Percentiles rank a stretch among this genome's conserved stretches.
Evolutionary conservation across 768 basidiomycete species (phyloP).

Genomic region (Lentinula boryana): DNA sequence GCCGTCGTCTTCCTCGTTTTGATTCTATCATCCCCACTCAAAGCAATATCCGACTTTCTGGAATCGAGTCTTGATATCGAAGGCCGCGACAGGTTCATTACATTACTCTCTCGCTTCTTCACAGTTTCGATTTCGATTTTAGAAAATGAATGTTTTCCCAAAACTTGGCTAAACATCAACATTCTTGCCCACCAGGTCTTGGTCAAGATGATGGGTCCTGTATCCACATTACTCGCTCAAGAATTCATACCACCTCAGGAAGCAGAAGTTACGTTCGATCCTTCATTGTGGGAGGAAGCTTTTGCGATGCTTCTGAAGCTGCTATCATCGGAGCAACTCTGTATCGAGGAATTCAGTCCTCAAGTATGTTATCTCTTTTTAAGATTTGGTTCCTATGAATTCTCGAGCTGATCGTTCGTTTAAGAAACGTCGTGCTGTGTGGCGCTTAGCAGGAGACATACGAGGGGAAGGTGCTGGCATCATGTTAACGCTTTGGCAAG

Average conservation of each 20-base stretch:
- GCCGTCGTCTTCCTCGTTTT: constrained; percentile 82
- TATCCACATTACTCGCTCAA: constrained; percentile 68
- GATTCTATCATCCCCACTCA: constrained; percentile 71
- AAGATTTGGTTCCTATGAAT: neutral
- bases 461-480: constrained; percentile 86
- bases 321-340: constrained; percentile 83
- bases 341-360: constrained; percentile 92
- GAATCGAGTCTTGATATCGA: constrained; percentile 84
- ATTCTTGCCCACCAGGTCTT: constrained; percentile 83
- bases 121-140: constrained; percentile 76
- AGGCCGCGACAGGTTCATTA: constrained; percentile 72
- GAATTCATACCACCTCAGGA: constrained; percentile 74
- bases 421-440: constrained; percentile 91
- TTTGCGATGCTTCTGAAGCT: constrained; percentile 81
- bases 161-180: constrained; percentile 87
- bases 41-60: constrained; percentile 72
- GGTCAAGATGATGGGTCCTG: constrained; percentile 82
- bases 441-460: constrained; percentile 94
- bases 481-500: constrained; percentile 77
- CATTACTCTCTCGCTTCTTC: constrained; percentile 73
- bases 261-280: constrained; percentile 63
- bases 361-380: constrained; percentile 48
- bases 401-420: neutral
- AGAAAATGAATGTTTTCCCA: constrained; percentile 83
- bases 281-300: constrained; percentile 73